Base-by-base conservation (phyloP, 2,329 filamentous ascomycete species). In the Aureobasidium sp. region DNA sequence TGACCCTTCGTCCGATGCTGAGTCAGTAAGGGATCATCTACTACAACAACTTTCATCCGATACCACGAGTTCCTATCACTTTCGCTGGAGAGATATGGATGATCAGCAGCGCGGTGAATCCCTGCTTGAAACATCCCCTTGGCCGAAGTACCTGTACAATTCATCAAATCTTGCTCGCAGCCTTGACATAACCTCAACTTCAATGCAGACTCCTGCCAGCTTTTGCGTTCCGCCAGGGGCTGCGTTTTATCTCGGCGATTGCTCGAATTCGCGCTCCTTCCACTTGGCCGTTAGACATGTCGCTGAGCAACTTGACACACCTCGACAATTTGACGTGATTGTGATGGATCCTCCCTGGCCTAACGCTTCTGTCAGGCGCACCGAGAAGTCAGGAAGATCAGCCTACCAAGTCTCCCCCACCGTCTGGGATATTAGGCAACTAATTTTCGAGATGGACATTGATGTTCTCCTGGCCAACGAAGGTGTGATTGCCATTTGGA, bases 271-370 rank as follows among this genome's bases (percentile, higher is more conserved):
- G 20, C 68, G 67, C 26, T 53, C 65, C 3, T 77, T 80, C 52
- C 74, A 75, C 63, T 63, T 67, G 1, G 69, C 72, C n/a, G 69
- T 79, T 32, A 51, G 72, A 27, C 58, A 67, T 26, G 66, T 75
- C 53, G 72, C 76, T 8, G 67, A 71, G n/a, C 67, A 73, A 32
- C 66, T 74, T 32, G 68, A 78, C 71, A 66, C 80, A 80, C 66
- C 73, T 71, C 64, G 76, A 23, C 68, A 71, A 7, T 91, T 93
- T 72, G 78, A 89, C 66, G 76, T 92, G 48, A 78, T 92, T 41
- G 72, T 91, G 8, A 76, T 92, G 23, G 89, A 93, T 70, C 90
- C 90, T 3, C 89, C 90, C 1, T 93, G 90, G 89, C 88, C 89
- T 0, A 93, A 91, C 70, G 82, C 86, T 50, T 92, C 89, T 6